Percentiles rank a stretch among this genome's conserved stretches.
phyloP scores from a whole-genome alignment of 1,284 basidiomycete genomes.

The Boletus sp. region DNA sequence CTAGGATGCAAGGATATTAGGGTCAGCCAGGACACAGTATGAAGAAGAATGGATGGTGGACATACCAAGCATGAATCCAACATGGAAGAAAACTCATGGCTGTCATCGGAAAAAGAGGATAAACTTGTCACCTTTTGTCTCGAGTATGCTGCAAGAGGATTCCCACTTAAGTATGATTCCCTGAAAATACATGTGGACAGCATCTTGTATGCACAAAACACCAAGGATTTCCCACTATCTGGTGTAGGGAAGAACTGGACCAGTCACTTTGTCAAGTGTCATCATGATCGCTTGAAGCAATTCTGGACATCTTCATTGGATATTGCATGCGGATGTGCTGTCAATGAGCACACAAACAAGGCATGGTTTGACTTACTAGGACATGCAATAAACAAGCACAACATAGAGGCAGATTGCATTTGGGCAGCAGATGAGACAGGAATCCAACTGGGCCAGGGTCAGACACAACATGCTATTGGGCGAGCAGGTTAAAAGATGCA shows the following conservation, averaged over 20 bases:
- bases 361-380: neutral
- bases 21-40: too few relatives aligned
- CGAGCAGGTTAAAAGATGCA: neutral
- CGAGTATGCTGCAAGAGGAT: neutral
- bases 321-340: neutral
- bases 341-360: neutral
- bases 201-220: too few relatives aligned
- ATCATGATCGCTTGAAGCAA: too few relatives aligned
- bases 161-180: neutral
- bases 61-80: too few relatives aligned
- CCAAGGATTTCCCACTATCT: too few relatives aligned
- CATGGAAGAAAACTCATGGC: too few relatives aligned
- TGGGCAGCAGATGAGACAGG: constrained; percentile 5
- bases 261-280: too few relatives aligned
- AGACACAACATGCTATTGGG: neutral
- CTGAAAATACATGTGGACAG: neutral
- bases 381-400: neutral
- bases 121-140: neutral
- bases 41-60: too few relatives aligned
- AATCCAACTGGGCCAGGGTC: constrained; percentile 1
- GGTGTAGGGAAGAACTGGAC: too few relatives aligned
- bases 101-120: neutral
- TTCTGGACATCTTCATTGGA: neutral
- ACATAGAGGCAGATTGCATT: neutral
- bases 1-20: too few relatives aligned